phyloP scores from a whole-genome alignment of 2,329 filamentous ascomycete species.

The Trichoderma arundinaceum region DNA sequence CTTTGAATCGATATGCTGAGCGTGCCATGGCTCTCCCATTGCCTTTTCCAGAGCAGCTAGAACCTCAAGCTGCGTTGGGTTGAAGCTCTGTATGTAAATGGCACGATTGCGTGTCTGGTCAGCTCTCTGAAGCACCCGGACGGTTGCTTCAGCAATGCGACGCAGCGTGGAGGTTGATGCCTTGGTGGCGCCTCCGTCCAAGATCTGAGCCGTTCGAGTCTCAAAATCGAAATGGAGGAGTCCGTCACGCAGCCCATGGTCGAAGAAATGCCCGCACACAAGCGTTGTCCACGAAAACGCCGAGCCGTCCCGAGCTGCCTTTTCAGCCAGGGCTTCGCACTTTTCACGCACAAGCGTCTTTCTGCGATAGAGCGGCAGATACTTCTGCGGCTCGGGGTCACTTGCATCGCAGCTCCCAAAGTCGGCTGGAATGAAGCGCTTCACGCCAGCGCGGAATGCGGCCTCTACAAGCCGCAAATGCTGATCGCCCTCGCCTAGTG shows the following conservation, averaged over 20 bases:
- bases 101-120: conserved; percentile 58
- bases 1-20: conserved; percentile 45
- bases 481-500: conserved; percentile 51
- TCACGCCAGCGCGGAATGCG: conserved; percentile 62
- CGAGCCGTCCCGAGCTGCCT: conserved; percentile 10
- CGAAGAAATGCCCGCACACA: conserved; percentile 49
- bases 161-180: conserved; percentile 58
- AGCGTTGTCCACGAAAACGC: conserved; percentile 58
- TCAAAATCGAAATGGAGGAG: conserved; percentile 52
- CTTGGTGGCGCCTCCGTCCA: conserved; percentile 56
- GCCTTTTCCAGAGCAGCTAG: conserved; percentile 57
- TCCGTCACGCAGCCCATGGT: conserved; percentile 55
- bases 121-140: conserved; percentile 55
- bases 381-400: conserved; percentile 44
- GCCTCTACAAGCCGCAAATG: conserved; percentile 61
- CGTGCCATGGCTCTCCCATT: conserved; percentile 50
- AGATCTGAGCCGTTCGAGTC: conserved; percentile 51
- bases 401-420: conserved; percentile 52
- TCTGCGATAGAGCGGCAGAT: conserved; percentile 45
- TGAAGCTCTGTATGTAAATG: conserved; percentile 55
- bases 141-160: conserved; percentile 56
- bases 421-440: conserved; percentile 67
- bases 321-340: conserved; percentile 41
- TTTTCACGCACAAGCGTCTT: conserved; percentile 43
- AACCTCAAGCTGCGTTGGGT: conserved; percentile 54